These are phyloP conservation scores for Mucor velutinosus DNA, from an alignment of 371 early-diverging fungal species.

Conservation along the genomic window DNA sequence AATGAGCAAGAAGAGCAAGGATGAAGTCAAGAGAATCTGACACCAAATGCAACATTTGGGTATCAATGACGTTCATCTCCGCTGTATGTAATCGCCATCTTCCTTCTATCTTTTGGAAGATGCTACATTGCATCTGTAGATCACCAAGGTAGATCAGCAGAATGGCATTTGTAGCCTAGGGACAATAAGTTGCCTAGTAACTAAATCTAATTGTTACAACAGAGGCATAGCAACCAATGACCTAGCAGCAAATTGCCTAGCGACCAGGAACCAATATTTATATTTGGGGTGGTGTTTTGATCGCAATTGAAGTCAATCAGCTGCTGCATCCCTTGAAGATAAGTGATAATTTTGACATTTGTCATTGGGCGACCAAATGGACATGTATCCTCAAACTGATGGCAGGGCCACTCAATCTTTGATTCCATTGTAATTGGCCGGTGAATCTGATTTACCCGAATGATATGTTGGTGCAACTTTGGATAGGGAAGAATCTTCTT, in stretches of 20 bases:
- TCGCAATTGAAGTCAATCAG: neutral
- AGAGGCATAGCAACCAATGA: neutral
- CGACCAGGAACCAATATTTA: neutral
- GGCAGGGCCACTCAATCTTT: neutral
- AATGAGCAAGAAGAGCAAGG: neutral
- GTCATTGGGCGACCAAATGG: neutral
- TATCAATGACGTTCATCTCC: neutral
- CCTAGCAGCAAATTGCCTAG: neutral
- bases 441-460: neutral
- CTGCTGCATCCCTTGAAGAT: neutral
- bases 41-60: neutral
- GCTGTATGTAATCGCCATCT: neutral
- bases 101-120: neutral
- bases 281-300: neutral
- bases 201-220: neutral
- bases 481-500: neutral
- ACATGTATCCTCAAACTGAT: neutral
- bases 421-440: neutral
- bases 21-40: neutral
- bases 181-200: no score
- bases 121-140: neutral
- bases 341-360: neutral
- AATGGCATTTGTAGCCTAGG: neutral
- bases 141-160: neutral
- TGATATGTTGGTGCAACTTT: neutral